phyloP scores from a whole-genome alignment of 208 protist species.

The Leptomonas seymouri region DNA sequence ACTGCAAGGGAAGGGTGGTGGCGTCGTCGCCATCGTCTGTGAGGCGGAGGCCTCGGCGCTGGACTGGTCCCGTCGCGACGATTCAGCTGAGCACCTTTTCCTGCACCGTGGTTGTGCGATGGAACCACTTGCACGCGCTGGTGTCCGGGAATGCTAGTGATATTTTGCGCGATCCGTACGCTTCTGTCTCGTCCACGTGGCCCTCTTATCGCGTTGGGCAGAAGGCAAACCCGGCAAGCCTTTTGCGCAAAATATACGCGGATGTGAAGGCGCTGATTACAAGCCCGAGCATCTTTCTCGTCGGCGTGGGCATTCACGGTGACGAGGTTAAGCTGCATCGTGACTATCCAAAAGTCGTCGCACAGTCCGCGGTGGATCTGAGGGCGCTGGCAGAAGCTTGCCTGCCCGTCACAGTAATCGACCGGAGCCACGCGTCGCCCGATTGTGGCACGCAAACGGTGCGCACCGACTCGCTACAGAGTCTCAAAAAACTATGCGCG shows the following conservation, averaged over 20 bases:
- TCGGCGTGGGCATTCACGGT: slow-evolving; percentile 58
- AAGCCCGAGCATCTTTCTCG: slow-evolving; percentile 35
- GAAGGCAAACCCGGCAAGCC: slow-evolving; percentile 15
- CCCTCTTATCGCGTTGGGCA: slow-evolving; percentile 37
- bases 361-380: slow-evolving; percentile 49
- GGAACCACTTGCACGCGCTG: slow-evolving; percentile 41
- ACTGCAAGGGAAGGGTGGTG: not conserved
- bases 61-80: slow-evolving; percentile 43
- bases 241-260: slow-evolving; percentile 25
- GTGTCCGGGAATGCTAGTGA: slow-evolving; percentile 18
- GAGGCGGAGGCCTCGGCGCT: slow-evolving; percentile 9
- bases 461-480: slow-evolving; percentile 26
- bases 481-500: slow-evolving; percentile 53
- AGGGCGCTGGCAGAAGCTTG: slow-evolving; percentile 34
- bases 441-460: not conserved
- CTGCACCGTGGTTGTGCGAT: slow-evolving; percentile 49
- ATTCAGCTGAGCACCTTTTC: slow-evolving; percentile 57
- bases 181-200: slow-evolving; percentile 31
- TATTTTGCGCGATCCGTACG: slow-evolving; percentile 25
- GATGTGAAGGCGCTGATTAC: slow-evolving; percentile 34
- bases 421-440: not conserved
- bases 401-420: slow-evolving; percentile 18
- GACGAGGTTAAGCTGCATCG: slow-evolving; percentile 55
- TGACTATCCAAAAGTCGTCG: slow-evolving; percentile 39
- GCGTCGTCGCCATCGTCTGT: not conserved